Percentiles rank a stretch among this genome's conserved stretches.
Evolutionary conservation across 805 yeast species (phyloP).

Genomic region (Nakazawaea ernobii): DNA sequence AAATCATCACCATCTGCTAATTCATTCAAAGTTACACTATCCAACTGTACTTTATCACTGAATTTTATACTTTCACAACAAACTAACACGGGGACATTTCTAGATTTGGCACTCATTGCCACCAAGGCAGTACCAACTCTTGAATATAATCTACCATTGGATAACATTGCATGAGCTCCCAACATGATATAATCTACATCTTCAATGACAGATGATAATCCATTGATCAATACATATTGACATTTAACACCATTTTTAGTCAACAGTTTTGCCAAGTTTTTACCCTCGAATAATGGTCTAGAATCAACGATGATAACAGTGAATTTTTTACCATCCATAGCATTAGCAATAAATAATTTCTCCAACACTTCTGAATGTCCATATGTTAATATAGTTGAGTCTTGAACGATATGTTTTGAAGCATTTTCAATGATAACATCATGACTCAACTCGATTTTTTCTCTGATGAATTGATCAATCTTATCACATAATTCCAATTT

Average conservation of each 20-base stretch:
- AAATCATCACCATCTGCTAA: constrained; percentile 76
- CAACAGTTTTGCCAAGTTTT: constrained; percentile 61
- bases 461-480: constrained; percentile 78
- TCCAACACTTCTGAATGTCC: constrained; percentile 84
- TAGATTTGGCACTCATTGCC: constrained; percentile 83
- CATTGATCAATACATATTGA: constrained; percentile 73
- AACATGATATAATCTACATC: constrained; percentile 87
- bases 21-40: constrained; percentile 92
- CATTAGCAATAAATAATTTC: constrained; percentile 67
- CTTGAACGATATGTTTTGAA: constrained; percentile 65
- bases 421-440: constrained; percentile 79
- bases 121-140: constrained; percentile 93
- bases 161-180: constrained; percentile 96
- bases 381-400: constrained; percentile 77
- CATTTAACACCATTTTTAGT: constrained; percentile 60
- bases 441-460: constrained; percentile 79
- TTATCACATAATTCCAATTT: constrained; percentile 55
- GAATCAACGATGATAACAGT: constrained; percentile 86
- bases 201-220: constrained; percentile 73
- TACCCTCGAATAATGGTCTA: constrained; percentile 92
- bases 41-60: constrained; percentile 91
- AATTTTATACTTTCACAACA: constrained; percentile 95
- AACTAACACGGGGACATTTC: constrained; percentile 90
- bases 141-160: constrained; percentile 89
- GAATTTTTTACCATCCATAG: constrained; percentile 57